Conservation (phyloP, 768 basidiomycete genomes). For the Suillus americanus region DNA sequence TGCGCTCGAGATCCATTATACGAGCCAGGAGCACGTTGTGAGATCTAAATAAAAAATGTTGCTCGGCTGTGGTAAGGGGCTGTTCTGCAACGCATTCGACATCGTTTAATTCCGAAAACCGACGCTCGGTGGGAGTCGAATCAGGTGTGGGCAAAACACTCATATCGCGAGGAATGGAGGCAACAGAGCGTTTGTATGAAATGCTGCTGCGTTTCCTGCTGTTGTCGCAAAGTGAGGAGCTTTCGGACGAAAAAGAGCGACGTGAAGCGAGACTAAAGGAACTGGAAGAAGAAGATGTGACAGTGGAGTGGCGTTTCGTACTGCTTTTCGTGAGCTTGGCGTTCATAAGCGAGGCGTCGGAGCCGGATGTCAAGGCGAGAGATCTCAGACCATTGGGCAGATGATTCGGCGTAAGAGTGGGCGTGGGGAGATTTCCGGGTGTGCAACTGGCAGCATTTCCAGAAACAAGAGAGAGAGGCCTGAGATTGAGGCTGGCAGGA, state of each 20-base stretch:
- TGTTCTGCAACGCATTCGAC: conserved; percentile 28
- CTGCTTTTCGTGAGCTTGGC: background rate
- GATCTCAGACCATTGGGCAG: conserved; percentile 48
- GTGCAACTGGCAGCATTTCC: conserved; percentile 42
- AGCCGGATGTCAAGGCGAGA: conserved; percentile 44
- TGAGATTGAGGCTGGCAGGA: conserved; percentile 65
- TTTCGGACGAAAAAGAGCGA: conserved; percentile 24
- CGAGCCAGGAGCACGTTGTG: conserved; percentile 81
- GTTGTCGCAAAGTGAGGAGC: conserved; percentile 23
- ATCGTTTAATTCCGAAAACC: conserved; percentile 35
- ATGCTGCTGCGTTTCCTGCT: conserved; percentile 64
- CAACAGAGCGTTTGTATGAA: conserved; percentile 60
- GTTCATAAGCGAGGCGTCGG: conserved; percentile 28
- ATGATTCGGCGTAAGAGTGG: conserved; percentile 51
- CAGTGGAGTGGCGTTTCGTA: conserved; percentile 8
- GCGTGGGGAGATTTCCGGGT: conserved; percentile 47
- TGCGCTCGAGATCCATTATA: conserved; percentile 78
- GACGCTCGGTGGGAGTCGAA: conserved; percentile 62
- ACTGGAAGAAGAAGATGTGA: conserved; percentile 14
- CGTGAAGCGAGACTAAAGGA: conserved; percentile 9
- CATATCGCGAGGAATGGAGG: conserved; percentile 32
- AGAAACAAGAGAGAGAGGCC: conserved; percentile 69
- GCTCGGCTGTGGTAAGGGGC: conserved; percentile 71
- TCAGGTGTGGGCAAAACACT: conserved; percentile 70
- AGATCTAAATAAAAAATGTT: conserved; percentile 83